Evolutionary conservation across 768 basidiomycete genomes (phyloP), one percentile per base, ranked within the genome.

Genomic region (Panaeolus papilionaceus): DNA sequence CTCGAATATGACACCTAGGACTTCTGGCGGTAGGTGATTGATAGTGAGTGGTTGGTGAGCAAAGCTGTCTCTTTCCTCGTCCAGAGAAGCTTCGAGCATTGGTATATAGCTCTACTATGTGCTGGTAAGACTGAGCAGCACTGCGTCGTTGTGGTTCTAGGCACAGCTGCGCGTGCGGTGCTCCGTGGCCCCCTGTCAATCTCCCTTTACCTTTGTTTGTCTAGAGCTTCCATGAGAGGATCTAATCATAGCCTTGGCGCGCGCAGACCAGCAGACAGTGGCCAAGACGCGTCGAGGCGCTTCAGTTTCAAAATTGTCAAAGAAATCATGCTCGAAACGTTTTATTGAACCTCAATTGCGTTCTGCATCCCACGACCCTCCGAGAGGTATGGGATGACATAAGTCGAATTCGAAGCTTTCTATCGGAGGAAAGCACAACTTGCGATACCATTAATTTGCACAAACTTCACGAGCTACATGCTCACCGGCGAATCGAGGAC

Each of bases 361-460:
- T 37, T 37, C 3, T 2, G 20, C 14, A 28, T 33, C 4, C 12
- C 14, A 58, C 26, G 14, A 58, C 26, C 1, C 54, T 23, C 54
- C 54, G 54, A 58, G 33, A 58, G 14, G 54, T 37, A 58, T 58
- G 54, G 54, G 54, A 58, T 58, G 54, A 58, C 54, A 58, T 58
- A 58, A 58, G 26, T 58, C 18, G 45, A 47, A 47, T 20, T 47
- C 54, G 14, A 58, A 58, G 54, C 20, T 16, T 44, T 44, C 18
- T 16, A 44, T 18, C 42, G 47, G 23, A 51, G 47, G 20, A 28
- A 51, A 14, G 3, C 9, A 37, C 1, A n/a, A 3, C 26, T 16
- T 33, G 26, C 23, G 20, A 49, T 20, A 49, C 7, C 26, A 28
- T 58, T 33, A 12, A 28, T 33, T 33, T 58, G 28, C 12, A 58